These are phyloP conservation scores for Neurospora terricola DNA, from an alignment of 495 filamentous ascomycete genomes.

Conservation along the genomic window DNA sequence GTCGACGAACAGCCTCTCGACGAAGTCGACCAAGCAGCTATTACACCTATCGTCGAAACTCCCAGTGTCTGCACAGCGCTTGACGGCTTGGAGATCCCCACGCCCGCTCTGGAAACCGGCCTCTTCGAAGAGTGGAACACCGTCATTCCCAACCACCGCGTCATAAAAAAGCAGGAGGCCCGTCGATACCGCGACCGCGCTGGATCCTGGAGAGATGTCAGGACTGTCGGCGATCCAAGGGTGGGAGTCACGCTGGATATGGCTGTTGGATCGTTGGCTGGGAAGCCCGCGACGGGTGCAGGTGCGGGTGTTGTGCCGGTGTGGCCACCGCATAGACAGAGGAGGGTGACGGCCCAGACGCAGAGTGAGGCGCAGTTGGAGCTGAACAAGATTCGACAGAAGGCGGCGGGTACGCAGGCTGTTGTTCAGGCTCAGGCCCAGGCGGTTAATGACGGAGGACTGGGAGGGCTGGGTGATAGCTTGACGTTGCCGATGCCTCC, in stretches of 20 bases:
- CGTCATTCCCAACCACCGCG: constrained; percentile 31
- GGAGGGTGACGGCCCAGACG: constrained; percentile 21
- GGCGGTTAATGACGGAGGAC: background rate
- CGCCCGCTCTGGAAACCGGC: background rate
- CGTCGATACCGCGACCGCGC: constrained; percentile 38
- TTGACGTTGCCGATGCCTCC: background rate
- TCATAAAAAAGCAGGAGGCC: constrained; percentile 28
- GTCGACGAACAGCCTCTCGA: background rate
- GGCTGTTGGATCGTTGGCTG: constrained; percentile 23
- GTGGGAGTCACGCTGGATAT: constrained; percentile 33
- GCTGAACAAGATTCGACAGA: constrained; percentile 28
- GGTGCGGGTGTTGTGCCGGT: background rate
- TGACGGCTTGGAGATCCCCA: background rate
- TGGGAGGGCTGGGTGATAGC: background rate
- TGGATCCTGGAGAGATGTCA: constrained; percentile 35
- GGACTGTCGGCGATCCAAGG: constrained; percentile 36
- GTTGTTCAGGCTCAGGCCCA: background rate
- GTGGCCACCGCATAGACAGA: constrained; percentile 14
- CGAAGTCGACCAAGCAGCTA: background rate
- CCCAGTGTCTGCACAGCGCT: background rate
- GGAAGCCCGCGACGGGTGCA: background rate
- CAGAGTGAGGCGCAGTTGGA: constrained; percentile 30
- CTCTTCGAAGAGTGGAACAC: constrained; percentile 12
- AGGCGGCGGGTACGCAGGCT: constrained; percentile 5
- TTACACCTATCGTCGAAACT: background rate